These are phyloP conservation scores for Suillus subluteus DNA, from an alignment of 768 basidiomycete species.

Conservation along the genomic window DNA sequence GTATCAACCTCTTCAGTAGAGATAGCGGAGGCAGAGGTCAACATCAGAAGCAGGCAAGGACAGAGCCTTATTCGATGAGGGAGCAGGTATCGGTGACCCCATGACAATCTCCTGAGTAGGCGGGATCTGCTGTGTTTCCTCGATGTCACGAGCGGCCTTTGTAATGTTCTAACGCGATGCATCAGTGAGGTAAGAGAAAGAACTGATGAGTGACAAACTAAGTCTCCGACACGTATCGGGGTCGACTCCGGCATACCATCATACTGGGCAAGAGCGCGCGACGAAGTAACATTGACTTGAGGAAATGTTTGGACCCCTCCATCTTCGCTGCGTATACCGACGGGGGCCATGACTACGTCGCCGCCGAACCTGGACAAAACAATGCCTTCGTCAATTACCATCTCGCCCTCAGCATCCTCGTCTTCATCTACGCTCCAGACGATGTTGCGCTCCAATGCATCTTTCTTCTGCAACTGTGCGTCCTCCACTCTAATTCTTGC, in stretches of 20 bases:
- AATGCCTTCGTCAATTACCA: slow-evolving; percentile 33
- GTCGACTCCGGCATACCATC: slow-evolving; percentile 53
- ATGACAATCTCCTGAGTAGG: slow-evolving; percentile 35
- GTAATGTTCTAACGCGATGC: slow-evolving; percentile 14
- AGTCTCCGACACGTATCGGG: slow-evolving; percentile 56
- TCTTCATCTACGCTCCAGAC: slow-evolving; percentile 69
- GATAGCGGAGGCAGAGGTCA: slow-evolving; percentile 20
- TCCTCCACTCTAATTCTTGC: slow-evolving; percentile 55
- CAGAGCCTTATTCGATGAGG: slow-evolving; percentile 13
- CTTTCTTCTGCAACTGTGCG: slow-evolving; percentile 60
- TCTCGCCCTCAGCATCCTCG: slow-evolving; percentile 63
- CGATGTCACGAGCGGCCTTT: slow-evolving; percentile 36
- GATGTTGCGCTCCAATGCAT: slow-evolving; percentile 63
- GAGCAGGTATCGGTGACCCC: slow-evolving; percentile 26
- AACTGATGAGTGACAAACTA: slow-evolving; percentile 43
- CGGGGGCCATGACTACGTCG: slow-evolving; percentile 37
- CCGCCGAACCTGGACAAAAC: slow-evolving; percentile 27
- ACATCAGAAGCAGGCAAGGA: slow-evolving; percentile 35
- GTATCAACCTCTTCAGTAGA: slow-evolving; percentile 41
- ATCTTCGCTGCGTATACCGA: slow-evolving; percentile 60
- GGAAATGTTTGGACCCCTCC: slow-evolving; percentile 53
- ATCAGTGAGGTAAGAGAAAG: slow-evolving; percentile 1
- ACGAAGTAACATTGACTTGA: slow-evolving; percentile 29
- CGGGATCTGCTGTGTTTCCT: slow-evolving; percentile 55
- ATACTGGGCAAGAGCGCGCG: slow-evolving; percentile 37